Evolutionary conservation across 768 basidiomycete genomes (phyloP), one percentile per base, ranked within the genome.

Genomic region (Pleurotus tuoliensis): DNA sequence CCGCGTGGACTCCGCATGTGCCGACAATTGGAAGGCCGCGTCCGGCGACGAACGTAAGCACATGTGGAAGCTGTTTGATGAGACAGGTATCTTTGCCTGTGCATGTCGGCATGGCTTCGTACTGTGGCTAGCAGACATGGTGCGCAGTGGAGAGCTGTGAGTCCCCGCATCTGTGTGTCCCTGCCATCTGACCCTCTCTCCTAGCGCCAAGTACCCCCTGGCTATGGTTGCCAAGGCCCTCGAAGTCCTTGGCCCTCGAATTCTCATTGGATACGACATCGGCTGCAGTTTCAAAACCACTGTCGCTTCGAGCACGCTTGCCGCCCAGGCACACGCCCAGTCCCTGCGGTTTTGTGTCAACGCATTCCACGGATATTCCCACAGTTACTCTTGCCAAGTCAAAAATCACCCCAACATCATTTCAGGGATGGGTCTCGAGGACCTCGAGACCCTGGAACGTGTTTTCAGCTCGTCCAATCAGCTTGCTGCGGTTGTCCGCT

Each of bases 341-440:
- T 65, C 38, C 62, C 64, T 56, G 62, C 70, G 2, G 73, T 73
- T 52, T 72, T 41, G 40, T 3, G 40, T 41, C 40, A 41, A 41
- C 18, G 40, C 40, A 18, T 41, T 41, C 18, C 40, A 74, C 58
- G 70, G 73, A 0, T 71, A 73, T 55, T 55, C 67, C 6, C 73
- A 77, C 59, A 62, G 69, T 50, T 63, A 64, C 58, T 6, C 25
- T 1, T 76, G 73, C 47, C 73, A 76, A 53, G 49, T 69, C 2
- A 18, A 51, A 3, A 59, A 68, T 56, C 73, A 74, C 49, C 20
- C 20, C 20, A 20, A 20, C 20, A 20, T 20, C 20, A 20, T 20
- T 20, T 20, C 20, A 20, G 20, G 20, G 20, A 20, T 20, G 20
- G 20, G 20, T 20, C 20, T 20, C 20, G 2, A 20, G 20, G 20